Percentiles rank a stretch among this genome's conserved stretches.
phyloP scores from a whole-genome alignment of 306 rosid genomes.

The Begonia loranthoides region DNA sequence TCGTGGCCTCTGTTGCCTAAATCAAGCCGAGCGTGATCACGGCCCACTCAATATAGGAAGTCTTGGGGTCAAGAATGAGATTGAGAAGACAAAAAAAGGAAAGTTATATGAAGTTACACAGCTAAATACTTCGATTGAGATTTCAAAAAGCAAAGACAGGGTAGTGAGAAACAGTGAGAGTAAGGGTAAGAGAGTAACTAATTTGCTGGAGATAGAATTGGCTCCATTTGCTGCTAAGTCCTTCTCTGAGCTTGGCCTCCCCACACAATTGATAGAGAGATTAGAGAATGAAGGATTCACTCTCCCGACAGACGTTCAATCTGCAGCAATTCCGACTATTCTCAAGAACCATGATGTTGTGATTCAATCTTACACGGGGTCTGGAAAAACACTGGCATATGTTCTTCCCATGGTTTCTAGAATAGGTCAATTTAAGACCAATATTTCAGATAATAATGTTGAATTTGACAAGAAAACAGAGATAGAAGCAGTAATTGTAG shows the following conservation, averaged over 20 bases:
- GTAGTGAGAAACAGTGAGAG: constrained; percentile 19
- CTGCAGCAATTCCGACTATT: constrained; percentile 72
- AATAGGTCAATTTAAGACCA: constrained; percentile 48
- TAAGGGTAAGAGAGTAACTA: constrained; percentile 18
- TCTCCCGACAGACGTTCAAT: constrained; percentile 79
- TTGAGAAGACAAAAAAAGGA: constrained; percentile 17
- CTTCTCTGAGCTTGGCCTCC: constrained; percentile 77
- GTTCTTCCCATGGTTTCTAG: constrained; percentile 65
- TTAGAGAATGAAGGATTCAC: constrained; percentile 59
- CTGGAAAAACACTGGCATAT: constrained; percentile 86
- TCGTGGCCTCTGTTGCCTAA: constrained; percentile 24
- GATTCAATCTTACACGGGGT: constrained; percentile 93
- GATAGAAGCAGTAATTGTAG: constrained; percentile 71
- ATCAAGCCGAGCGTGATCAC: constrained; percentile 16
- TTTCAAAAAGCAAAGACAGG: constrained; percentile 31
- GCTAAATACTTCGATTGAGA: constrained; percentile 21
- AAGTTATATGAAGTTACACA: constrained; percentile 22
- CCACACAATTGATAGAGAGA: constrained; percentile 44
- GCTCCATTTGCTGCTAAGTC: constrained; percentile 62
- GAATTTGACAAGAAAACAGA: constrained; percentile 47
- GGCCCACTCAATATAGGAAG: constrained; percentile 46
- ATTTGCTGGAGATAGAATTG: constrained; percentile 26
- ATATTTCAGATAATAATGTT: constrained; percentile 14
- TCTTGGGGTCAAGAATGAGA: constrained; percentile 29
- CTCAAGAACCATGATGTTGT: constrained; percentile 59